Evolutionary conservation across 2,329 filamentous ascomycete genomes (phyloP).

Genomic region (Fusarium sp.): DNA sequence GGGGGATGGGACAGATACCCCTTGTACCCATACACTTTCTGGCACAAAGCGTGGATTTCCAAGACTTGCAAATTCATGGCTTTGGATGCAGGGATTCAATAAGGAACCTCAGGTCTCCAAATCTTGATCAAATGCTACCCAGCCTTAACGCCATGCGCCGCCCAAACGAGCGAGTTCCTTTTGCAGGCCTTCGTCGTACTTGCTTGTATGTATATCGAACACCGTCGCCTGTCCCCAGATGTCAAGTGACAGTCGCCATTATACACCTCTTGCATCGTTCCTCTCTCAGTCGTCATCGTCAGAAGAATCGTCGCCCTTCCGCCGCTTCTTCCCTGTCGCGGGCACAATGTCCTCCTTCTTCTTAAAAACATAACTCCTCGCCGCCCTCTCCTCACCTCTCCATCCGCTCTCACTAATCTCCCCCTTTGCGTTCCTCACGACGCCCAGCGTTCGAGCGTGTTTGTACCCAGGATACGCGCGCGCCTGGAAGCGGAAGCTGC

Average conservation of each 20-base stretch:
- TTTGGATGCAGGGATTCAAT: background rate
- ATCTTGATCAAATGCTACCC: background rate
- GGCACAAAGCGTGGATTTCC: too few species aligned
- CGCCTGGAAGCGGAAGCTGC: conserved; percentile 79
- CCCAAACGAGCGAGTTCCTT: conserved; percentile 2
- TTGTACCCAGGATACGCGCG: conserved; percentile 80
- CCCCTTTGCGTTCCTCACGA: conserved; percentile 66
- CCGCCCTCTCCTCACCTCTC: conserved; percentile 60
- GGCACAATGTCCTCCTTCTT: conserved; percentile 67
- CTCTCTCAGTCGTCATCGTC: conserved; percentile 50
- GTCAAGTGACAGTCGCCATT: background rate
- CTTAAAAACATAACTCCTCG: conserved; percentile 75
- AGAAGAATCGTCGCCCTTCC: conserved; percentile 52
- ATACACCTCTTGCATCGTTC: background rate
- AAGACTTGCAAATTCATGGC: background rate
- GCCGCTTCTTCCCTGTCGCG: conserved; percentile 49
- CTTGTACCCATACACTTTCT: background rate
- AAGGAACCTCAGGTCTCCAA: background rate
- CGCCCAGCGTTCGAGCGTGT: conserved; percentile 82
- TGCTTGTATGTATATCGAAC: background rate
- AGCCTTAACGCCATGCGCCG: conserved; percentile 29
- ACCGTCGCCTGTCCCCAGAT: background rate
- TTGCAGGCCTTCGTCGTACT: background rate
- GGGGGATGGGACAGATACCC: background rate
- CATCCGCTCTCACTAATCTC: conserved; percentile 60